Percentiles rank a stretch among this genome's conserved stretches.
These are phyloP conservation scores for Lentinula detonsa DNA, from an alignment of 768 basidiomycete species.

Conservation along the genomic window DNA sequence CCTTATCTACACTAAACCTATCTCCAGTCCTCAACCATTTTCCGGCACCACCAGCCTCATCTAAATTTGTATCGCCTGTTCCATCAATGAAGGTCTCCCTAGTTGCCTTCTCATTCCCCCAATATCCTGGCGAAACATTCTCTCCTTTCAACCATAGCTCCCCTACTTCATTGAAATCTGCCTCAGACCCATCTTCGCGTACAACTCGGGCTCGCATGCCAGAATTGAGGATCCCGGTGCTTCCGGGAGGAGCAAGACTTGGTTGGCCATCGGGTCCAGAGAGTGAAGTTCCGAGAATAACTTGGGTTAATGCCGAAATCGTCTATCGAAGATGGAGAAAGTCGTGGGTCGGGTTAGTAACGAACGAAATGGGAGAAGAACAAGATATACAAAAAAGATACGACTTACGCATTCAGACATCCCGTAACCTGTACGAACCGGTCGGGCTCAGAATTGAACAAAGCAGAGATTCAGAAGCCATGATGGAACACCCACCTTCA, in stretches of 20 bases:
- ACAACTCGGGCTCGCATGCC: conserved; percentile 61
- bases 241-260: conserved; percentile 21
- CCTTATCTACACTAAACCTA: conserved; percentile 51
- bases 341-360: too few species aligned
- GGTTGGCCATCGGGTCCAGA: conserved; percentile 21
- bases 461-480: not conserved
- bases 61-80: not conserved
- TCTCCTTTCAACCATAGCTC: conserved; percentile 56
- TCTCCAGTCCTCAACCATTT: conserved; percentile 76
- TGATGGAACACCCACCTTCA: conserved; percentile 34
- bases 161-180: conserved; percentile 50
- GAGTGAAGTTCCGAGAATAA: conserved; percentile 34
- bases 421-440: conserved; percentile 48
- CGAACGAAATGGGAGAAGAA: not conserved
- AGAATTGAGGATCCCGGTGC: conserved; percentile 54
- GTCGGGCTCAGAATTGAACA: not conserved
- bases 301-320: conserved; percentile 39
- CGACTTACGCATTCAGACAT: conserved; percentile 59
- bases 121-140: conserved; percentile 64
- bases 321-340: conserved; percentile 34
- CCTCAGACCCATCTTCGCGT: conserved; percentile 52
- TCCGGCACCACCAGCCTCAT: not conserved
- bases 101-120: conserved; percentile 64
- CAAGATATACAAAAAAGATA: not conserved
- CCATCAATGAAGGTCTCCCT: conserved; percentile 62